Percentiles rank a stretch among this genome's conserved stretches.
Conservation (phyloP, 768 basidiomycete species). For the Mycena vulgaris region DNA sequence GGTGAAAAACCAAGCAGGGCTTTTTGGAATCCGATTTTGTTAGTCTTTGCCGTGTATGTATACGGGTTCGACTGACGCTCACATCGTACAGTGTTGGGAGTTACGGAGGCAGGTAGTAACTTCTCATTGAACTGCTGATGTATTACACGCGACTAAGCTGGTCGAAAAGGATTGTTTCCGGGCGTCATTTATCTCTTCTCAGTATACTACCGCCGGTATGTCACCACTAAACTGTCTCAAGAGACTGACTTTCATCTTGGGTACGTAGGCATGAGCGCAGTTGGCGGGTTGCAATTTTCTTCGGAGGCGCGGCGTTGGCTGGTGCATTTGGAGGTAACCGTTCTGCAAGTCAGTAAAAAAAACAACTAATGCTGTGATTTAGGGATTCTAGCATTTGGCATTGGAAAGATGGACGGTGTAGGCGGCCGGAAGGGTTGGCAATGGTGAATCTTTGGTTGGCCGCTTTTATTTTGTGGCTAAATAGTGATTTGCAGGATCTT, state of each 20-base stretch:
- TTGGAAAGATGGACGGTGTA: constrained; percentile 74
- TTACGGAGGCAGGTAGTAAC: constrained; percentile 67
- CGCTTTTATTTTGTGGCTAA: background rate
- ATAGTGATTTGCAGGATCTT: constrained; percentile 61
- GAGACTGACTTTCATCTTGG: background rate
- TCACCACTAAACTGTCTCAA: background rate
- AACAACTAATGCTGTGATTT: background rate
- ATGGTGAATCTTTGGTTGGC: constrained; percentile 54
- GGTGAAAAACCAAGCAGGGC: constrained; percentile 65
- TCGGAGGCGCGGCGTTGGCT: constrained; percentile 73
- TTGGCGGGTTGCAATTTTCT: constrained; percentile 74
- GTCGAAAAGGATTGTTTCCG: constrained; percentile 56
- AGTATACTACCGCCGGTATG: constrained; percentile 67
- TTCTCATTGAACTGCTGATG: background rate
- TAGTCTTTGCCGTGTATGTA: constrained; percentile 36
- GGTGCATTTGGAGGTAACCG: constrained; percentile 73
- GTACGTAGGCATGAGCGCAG: constrained; percentile 69
- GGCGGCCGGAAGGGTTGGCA: constrained; percentile 75
- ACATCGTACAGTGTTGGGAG: constrained; percentile 63
- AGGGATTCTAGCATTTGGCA: constrained; percentile 72
- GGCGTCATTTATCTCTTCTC: constrained; percentile 74
- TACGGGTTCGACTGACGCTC: background rate
- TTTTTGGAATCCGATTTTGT: constrained; percentile 71
- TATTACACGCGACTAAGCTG: background rate
- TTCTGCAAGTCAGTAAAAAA: background rate